Evolutionary conservation across 257 asterid genomes (phyloP).

Genomic region (Solanum pinnatisectum): DNA sequence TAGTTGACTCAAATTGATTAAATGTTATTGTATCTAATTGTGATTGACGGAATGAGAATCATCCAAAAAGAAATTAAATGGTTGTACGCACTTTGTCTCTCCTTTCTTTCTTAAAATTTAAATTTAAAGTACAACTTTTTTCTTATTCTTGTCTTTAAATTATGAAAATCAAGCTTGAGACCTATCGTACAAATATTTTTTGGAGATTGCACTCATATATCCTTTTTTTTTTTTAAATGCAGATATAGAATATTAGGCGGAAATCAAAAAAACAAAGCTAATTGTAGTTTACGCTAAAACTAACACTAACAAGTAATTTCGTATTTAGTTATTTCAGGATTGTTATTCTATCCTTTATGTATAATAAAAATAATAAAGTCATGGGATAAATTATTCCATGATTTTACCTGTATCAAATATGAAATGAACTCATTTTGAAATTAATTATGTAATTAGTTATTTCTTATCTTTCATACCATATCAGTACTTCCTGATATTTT

Average conservation of each 20-base stretch:
- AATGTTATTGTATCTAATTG: neutral
- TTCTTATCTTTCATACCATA: neutral
- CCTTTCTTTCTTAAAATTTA: neutral
- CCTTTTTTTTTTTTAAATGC: neutral
- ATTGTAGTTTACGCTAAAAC: neutral
- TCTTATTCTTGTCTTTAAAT: neutral
- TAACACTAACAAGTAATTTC: neutral
- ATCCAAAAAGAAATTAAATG: neutral
- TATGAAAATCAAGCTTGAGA: neutral
- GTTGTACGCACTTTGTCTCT: neutral
- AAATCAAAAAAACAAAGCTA: no score
- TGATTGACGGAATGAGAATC: neutral
- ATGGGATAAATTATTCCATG: fast-evolving
- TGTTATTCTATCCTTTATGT: no score
- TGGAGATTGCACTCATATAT: neutral
- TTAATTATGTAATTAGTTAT: no score
- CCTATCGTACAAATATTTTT: neutral
- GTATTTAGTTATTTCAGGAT: no score
- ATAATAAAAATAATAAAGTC: no score
- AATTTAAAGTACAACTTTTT: neutral
- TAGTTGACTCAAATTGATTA: neutral
- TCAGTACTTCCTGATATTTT: neutral
- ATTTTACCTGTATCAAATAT: no score
- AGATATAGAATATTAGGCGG: neutral
- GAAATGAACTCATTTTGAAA: fast-evolving